Evolutionary conservation across 768 basidiomycete species (phyloP), one percentile per base, ranked within the genome.

Genomic region (Dentipellis fragilis): DNA sequence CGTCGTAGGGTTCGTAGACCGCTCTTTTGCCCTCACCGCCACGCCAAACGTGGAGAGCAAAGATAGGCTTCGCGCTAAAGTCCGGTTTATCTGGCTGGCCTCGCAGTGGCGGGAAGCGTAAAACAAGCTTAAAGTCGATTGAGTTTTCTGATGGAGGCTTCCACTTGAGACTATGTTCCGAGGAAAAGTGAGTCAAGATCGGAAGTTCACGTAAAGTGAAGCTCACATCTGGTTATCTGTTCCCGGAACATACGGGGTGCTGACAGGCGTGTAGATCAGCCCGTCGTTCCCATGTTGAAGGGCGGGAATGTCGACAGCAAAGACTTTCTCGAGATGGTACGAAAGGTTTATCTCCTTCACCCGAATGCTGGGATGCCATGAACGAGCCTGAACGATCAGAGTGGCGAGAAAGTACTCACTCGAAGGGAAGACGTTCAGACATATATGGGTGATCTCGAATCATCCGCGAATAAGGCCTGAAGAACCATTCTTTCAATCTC

Each of bases 101-200:
- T 14, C 67, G 66, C 3, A 71, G 68, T 1, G 92, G 81, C 0
- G 95, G 93, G 68, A 98, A 99, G 35, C 92, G 85, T n/a, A 99
- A 74, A 50, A 93, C 80, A 29, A 98, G 85, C 68, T 93, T 92
- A 76, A 99, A 98, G 69, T 99, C 96, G 63, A 98, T 87, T 1
- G 93, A 94, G 67, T 99, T 99, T 66, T 98, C 95, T 1, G 87
- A 89, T 0, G 96, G 93, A 1, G 94, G 93, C 69, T 99, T 99
- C 96, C 96, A 99, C 70, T 99, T 99, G 65, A 99, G 69, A 59
- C 95, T 98, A 63, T 29, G 19, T n/a, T 29, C 29, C 29, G 29
- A 29, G 29, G 29, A 29, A 29, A 29, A 6, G 29, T 61, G 23
- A 52, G 36, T 16, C 49, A 60, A 21, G 35, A 10, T 3, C 48